Percentiles rank a stretch among this genome's conserved stretches.
phyloP scores from a whole-genome alignment of 2,329 filamentous ascomycete genomes.

The Aspergillus sergii region DNA sequence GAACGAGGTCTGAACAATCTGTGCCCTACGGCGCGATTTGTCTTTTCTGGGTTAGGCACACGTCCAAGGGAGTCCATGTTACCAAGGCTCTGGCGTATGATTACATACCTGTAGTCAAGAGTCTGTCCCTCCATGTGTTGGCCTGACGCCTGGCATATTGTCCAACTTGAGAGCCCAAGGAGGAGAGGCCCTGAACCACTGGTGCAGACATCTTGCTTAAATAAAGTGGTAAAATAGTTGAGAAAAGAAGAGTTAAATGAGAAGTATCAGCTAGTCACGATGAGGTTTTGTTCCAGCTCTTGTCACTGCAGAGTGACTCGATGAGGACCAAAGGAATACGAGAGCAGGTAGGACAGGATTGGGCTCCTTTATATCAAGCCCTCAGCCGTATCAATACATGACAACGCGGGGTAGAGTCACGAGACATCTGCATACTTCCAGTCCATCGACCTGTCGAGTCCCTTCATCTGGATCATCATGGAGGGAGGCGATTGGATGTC shows the following conservation, averaged over 20 bases:
- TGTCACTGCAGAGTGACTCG: conserved; percentile 1
- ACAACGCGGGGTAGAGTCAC: conserved; percentile 1
- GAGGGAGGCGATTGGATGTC: conserved; percentile 2
- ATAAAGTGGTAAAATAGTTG: not conserved
- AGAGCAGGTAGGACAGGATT: not conserved
- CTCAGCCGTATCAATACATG: not conserved
- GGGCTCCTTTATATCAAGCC: not conserved
- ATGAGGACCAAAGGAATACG: not conserved
- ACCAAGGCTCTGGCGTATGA: not conserved
- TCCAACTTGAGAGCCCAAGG: conserved; percentile 19
- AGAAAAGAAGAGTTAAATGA: not conserved
- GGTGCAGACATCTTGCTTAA: conserved; percentile 23
- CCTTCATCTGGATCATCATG: not conserved
- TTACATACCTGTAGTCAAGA: conserved; percentile 24
- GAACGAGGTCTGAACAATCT: conserved; percentile 35
- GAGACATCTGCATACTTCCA: not conserved
- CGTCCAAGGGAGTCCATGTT: not conserved
- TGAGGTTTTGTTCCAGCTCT: not conserved
- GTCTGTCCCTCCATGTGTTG: conserved; percentile 20
- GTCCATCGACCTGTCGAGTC: not conserved
- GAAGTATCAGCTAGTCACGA: not conserved
- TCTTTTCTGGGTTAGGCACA: conserved; percentile 16
- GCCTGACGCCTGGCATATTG: conserved; percentile 22
- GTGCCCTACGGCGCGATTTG: conserved; percentile 30
- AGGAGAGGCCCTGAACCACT: conserved; percentile 23